These are phyloP conservation scores for Fusarium subtropicale DNA, from an alignment of 2,329 filamentous ascomycete species.

Conservation along the genomic window DNA sequence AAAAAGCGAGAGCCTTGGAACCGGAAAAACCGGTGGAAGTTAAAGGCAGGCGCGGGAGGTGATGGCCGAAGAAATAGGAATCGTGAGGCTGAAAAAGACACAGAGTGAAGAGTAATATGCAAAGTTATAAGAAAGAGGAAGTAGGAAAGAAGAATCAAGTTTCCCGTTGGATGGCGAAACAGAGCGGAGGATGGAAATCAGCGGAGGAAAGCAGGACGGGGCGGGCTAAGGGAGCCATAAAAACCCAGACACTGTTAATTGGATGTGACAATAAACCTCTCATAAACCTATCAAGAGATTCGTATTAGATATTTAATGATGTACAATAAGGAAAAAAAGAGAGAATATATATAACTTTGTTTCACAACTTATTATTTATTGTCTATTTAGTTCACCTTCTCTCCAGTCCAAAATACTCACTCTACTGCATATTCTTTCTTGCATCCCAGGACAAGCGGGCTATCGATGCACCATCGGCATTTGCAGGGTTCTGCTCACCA, in stretches of 20 bases:
- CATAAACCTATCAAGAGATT: background rate
- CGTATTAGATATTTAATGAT: background rate
- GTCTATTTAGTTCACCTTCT: background rate
- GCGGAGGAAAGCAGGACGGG: constrained; percentile 28
- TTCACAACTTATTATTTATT: background rate
- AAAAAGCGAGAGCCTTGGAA: constrained; percentile 32
- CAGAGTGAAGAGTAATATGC: constrained; percentile 16
- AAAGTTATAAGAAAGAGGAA: constrained; percentile 31
- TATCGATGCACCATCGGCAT: background rate
- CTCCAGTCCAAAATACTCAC: background rate
- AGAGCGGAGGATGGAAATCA: constrained; percentile 36
- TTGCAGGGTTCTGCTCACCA: constrained; percentile 30
- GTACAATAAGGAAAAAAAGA: background rate
- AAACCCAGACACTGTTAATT: background rate
- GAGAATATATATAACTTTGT: background rate
- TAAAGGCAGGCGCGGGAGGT: constrained; percentile 12
- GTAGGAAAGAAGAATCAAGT: constrained; percentile 39
- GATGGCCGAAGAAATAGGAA: constrained; percentile 14
- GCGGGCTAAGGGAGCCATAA: constrained; percentile 18
- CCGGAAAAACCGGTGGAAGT: constrained; percentile 23
- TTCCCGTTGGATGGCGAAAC: constrained; percentile 38
- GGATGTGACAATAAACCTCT: constrained; percentile 4
- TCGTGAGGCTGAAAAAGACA: constrained; percentile 17
- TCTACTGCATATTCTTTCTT: background rate
- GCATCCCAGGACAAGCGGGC: constrained; percentile 5